Percentiles rank a stretch among this genome's conserved stretches.
Conservation (phyloP, 176 grass and related monocot species). For the Carex scoparia region DNA sequence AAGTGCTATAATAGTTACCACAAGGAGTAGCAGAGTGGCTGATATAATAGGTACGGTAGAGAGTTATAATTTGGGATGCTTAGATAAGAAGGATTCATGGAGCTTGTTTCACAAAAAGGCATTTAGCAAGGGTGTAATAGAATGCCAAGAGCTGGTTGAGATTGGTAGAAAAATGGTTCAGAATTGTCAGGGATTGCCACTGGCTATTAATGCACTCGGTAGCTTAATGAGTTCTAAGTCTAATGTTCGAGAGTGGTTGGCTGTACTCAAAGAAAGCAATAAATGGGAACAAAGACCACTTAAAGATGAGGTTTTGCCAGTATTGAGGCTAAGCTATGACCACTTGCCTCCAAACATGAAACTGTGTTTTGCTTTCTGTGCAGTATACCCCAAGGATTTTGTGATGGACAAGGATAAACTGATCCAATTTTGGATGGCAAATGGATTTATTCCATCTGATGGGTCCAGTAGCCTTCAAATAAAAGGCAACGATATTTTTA, state of each 20-base stretch:
- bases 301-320: no score
- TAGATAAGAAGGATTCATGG: slow-evolving; percentile 23
- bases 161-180: slow-evolving; percentile 14
- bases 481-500: slow-evolving; percentile 9
- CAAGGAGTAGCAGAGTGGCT: neutral
- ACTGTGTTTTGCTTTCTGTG: slow-evolving; percentile 17
- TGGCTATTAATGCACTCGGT: slow-evolving; percentile 27
- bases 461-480: neutral
- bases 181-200: slow-evolving; percentile 26
- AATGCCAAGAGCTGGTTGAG: neutral
- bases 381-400: slow-evolving; percentile 24
- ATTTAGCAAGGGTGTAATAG: slow-evolving; percentile 1
- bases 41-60: neutral
- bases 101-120: slow-evolving; percentile 25
- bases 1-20: slow-evolving; percentile 35
- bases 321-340: no score
- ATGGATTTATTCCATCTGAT: slow-evolving; percentile 14
- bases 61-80: neutral
- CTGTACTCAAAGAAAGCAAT: no score
- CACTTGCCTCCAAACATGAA: no score
- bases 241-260: neutral
- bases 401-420: slow-evolving; percentile 30
- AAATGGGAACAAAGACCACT: no score
- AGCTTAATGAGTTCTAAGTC: slow-evolving; percentile 31
- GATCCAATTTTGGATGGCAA: slow-evolving; percentile 28